Evolutionary conservation across 345 rosid species (phyloP), one percentile per base, ranked within the genome.

Genomic region (Eucalyptus dawsonii): DNA sequence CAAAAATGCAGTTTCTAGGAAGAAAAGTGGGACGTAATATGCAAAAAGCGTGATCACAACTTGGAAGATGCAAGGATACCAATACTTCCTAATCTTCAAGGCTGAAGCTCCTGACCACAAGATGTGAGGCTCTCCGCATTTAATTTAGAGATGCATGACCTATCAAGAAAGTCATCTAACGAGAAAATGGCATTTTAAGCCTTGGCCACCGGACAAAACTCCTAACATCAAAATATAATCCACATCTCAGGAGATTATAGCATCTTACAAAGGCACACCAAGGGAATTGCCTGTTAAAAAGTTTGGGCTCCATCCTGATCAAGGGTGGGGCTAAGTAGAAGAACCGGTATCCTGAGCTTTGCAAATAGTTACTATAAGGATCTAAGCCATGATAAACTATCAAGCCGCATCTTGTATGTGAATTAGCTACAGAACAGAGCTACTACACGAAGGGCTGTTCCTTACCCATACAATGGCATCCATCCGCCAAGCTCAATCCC

Each of bases 381-480:
- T 22, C 80, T 29, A 19, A 34, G 50, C 58, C 37, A 29, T 86
- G 14, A 54, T 40, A 21, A 69, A 89, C 37, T 22, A 51, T n/a
- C 27, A 67, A 31, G 85, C 22, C 9, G 67, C n/a, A 31, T 51
- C 50, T 58, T 34, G 13, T 11, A 42, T 88, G 76, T 10, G 24
- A 69, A 16, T 69, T 69, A 69, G 87, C n/a, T n/a, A 16, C 21
- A 31, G 12, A 87, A 60, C 67, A 86, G 10, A 53, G 81, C 8
- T 60, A 50, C 16, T 50, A 37, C 62, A 6, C 13, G 85, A 69
- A 50, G 51, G 86, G 50, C 80, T 29, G 60, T 91, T 21, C 88
- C 86, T 87, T 91, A 97, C 99, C 98, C 93, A 94, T 96, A 96
- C 88, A 97, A 88, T 88, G 95, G 97, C 97, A 94, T 91, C 99